Evolutionary conservation across 2,329 filamentous ascomycete species (phyloP).

Genomic region (Arthrinium phaeospermum): DNA sequence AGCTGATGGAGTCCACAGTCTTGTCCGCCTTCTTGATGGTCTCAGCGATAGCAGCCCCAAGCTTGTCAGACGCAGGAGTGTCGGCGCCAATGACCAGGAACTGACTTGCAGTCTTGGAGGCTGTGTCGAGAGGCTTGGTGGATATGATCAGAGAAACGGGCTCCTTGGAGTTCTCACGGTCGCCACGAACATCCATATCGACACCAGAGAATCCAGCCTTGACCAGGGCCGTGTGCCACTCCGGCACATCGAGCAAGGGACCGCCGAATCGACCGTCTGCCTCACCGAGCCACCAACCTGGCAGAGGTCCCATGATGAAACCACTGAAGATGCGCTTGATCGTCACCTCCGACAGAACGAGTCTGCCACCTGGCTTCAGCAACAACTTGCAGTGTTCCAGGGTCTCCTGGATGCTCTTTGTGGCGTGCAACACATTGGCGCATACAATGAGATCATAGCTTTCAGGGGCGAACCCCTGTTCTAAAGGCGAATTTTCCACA

Average conservation of each 20-base stretch:
- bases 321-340: constrained; percentile 11
- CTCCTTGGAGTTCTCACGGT: not conserved
- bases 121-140: not conserved
- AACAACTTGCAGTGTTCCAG: not conserved
- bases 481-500: not conserved
- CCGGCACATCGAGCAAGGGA: not conserved
- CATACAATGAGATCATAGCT: constrained; percentile 13
- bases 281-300: constrained; percentile 19
- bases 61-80: not conserved
- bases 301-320: constrained; percentile 17
- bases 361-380: constrained; percentile 10
- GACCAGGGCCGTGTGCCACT: constrained; percentile 4
- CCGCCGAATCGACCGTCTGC: constrained; percentile 12
- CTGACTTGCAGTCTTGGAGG: not conserved
- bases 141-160: constrained; percentile 2
- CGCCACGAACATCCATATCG: constrained; percentile 24
- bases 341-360: constrained; percentile 6
- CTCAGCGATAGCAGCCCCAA: not conserved
- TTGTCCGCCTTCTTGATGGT: not conserved
- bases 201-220: constrained; percentile 11
- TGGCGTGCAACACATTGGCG: constrained; percentile 16
- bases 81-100: constrained; percentile 3
- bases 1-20: not conserved
- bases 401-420: not conserved
- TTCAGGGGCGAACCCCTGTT: constrained; percentile 10